These are phyloP conservation scores for Chenopodium quinoa DNA, from an alignment of 148 eudicot genomes.

Conservation along the genomic window DNA sequence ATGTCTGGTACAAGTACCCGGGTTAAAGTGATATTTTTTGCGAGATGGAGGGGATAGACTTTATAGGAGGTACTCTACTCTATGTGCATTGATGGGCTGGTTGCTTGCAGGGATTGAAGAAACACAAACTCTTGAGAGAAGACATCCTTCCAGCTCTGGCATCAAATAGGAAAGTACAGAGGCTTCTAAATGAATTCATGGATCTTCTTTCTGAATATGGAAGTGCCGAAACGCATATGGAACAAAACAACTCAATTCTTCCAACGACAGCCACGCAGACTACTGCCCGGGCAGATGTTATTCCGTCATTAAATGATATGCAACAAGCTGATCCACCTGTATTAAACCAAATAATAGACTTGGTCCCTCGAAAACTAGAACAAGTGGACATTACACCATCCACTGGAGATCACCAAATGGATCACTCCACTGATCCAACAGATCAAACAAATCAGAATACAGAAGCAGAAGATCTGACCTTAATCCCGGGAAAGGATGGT, in stretches of 20 bases:
- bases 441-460: conserved; percentile 4
- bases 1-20: background rate
- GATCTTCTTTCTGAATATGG: conserved; percentile 92
- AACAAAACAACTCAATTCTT: conserved; percentile 24
- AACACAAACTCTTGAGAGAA: conserved; percentile 88
- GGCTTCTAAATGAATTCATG: conserved; percentile 89
- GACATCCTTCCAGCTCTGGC: conserved; percentile 97
- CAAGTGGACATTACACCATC: conserved; percentile 15
- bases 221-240: conserved; percentile 32
- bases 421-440: background rate
- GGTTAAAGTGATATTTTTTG: background rate
- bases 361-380: conserved; percentile 1
- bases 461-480: conserved; percentile 26
- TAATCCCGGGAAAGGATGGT: conserved; percentile 15
- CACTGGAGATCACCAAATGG: conserved; percentile 20
- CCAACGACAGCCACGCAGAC: conserved; percentile 19
- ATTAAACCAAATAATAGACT: conserved; percentile 17
- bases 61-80: background rate
- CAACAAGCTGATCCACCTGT: conserved; percentile 23
- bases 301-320: conserved; percentile 23
- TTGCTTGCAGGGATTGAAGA: conserved; percentile 71
- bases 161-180: conserved; percentile 88
- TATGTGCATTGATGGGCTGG: conserved; percentile 6
- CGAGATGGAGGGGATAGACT: background rate
- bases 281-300: conserved; percentile 24